Evolutionary conservation across 768 basidiomycete species (phyloP).

Genomic region (Cystofilobasidium bisporidii): DNA sequence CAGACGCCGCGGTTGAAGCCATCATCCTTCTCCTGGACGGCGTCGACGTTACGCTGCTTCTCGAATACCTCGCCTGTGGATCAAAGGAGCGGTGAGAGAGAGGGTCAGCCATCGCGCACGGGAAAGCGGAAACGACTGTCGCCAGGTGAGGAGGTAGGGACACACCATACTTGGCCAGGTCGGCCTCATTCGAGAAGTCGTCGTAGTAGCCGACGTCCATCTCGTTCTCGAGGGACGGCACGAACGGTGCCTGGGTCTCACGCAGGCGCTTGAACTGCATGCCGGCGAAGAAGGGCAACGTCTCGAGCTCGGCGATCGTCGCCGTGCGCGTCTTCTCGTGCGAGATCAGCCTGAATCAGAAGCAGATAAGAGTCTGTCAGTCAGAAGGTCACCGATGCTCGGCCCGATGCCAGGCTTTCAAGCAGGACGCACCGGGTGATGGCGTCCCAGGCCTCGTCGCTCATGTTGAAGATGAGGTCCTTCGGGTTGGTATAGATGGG

Average conservation of each 20-base stretch:
- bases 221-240: constrained; percentile 87
- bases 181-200: constrained; percentile 49
- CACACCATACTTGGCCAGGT: constrained; percentile 29
- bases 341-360: constrained; percentile 67
- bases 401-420: too few species aligned
- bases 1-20: constrained; percentile 39
- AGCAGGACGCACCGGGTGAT: constrained; percentile 63
- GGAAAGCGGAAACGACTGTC: too few species aligned
- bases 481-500: constrained; percentile 94
- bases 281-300: constrained; percentile 71
- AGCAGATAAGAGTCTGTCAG: too few species aligned
- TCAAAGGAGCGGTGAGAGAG: neutral
- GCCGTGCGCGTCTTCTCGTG: constrained; percentile 71
- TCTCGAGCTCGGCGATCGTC: constrained; percentile 59
- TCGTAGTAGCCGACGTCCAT: constrained; percentile 93
- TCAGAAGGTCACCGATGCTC: too few species aligned
- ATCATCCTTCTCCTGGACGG: constrained; percentile 67
- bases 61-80: constrained; percentile 77
- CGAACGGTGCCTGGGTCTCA: constrained; percentile 69
- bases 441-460: constrained; percentile 87
- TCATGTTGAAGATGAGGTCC: constrained; percentile 91
- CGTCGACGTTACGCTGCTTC: constrained; percentile 89
- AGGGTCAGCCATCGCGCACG: neutral
- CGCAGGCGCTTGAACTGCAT: constrained; percentile 74
- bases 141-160: neutral